These are phyloP conservation scores for Infundibulicybe gibba DNA, from an alignment of 768 basidiomycete species.

Conservation along the genomic window DNA sequence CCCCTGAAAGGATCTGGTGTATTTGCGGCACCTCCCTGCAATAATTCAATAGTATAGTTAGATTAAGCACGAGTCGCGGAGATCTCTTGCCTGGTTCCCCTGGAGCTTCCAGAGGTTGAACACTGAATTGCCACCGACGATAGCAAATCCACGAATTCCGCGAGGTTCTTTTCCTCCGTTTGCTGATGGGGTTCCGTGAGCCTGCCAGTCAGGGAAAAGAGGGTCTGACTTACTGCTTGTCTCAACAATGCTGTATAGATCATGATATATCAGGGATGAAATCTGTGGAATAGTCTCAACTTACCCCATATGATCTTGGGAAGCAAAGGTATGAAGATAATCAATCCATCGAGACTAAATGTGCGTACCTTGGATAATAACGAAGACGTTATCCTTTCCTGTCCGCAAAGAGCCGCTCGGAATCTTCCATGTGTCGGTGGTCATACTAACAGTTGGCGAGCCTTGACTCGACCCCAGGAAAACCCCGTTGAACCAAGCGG, in stretches of 20 bases:
- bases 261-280: not conserved
- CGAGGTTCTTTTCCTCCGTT: slow-evolving; percentile 48
- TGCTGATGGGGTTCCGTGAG: slow-evolving; percentile 19
- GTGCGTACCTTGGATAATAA: slow-evolving; percentile 28
- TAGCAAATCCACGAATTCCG: slow-evolving; percentile 41
- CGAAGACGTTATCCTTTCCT: slow-evolving; percentile 38
- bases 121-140: slow-evolving; percentile 35
- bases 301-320: slow-evolving; percentile 49
- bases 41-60: slow-evolving; percentile 11
- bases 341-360: not conserved
- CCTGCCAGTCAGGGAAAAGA: slow-evolving; percentile 9
- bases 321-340: not conserved
- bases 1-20: slow-evolving; percentile 43
- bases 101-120: slow-evolving; percentile 39
- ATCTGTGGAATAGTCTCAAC: not conserved
- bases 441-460: slow-evolving; percentile 35
- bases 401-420: slow-evolving; percentile 27
- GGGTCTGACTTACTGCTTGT: slow-evolving; percentile 37
- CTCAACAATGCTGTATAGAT: slow-evolving; percentile 33
- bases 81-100: slow-evolving; percentile 31
- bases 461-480: slow-evolving; percentile 49
- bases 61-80: slow-evolving; percentile 10
- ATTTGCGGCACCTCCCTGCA: slow-evolving; percentile 31
- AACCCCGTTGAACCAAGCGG: slow-evolving; percentile 44
- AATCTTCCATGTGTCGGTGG: slow-evolving; percentile 38